Conservation (phyloP, 1,284 basidiomycete species). For the Phellinidium pouzarii region DNA sequence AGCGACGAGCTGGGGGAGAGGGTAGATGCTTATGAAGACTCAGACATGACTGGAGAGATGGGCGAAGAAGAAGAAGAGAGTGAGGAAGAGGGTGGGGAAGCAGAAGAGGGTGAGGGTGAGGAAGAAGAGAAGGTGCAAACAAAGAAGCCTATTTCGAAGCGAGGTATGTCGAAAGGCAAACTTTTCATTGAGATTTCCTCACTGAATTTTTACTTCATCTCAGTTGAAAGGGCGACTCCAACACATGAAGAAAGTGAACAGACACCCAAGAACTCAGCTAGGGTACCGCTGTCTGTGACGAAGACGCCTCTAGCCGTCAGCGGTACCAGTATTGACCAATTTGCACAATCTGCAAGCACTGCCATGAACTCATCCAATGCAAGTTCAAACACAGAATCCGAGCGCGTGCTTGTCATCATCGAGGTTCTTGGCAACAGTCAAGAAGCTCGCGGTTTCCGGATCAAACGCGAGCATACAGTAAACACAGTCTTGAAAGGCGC, state of each 20-base stretch:
- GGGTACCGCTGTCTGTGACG: neutral
- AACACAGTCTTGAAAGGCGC: conserved; percentile 16
- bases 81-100: neutral
- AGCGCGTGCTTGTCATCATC: conserved; percentile 11
- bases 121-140: neutral
- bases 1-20: conserved; percentile 6
- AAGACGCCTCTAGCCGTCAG: neutral
- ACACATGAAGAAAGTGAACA: neutral
- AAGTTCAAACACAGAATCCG: neutral
- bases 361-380: neutral
- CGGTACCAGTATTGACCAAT: neutral
- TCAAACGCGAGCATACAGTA: conserved; percentile 13
- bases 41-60: neutral
- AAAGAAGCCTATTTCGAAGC: neutral
- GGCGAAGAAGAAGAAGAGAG: neutral
- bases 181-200: too few relatives aligned
- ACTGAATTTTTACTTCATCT: too few relatives aligned
- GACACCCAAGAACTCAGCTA: neutral
- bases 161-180: neutral
- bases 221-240: neutral
- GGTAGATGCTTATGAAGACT: neutral
- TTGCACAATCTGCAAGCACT: neutral
- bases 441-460: conserved; percentile 14
- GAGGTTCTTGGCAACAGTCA: conserved; percentile 6
- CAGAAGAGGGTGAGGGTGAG: too few relatives aligned